phyloP scores from a whole-genome alignment of 2,329 filamentous ascomycete species.

The Colletotrichum somersetense region DNA sequence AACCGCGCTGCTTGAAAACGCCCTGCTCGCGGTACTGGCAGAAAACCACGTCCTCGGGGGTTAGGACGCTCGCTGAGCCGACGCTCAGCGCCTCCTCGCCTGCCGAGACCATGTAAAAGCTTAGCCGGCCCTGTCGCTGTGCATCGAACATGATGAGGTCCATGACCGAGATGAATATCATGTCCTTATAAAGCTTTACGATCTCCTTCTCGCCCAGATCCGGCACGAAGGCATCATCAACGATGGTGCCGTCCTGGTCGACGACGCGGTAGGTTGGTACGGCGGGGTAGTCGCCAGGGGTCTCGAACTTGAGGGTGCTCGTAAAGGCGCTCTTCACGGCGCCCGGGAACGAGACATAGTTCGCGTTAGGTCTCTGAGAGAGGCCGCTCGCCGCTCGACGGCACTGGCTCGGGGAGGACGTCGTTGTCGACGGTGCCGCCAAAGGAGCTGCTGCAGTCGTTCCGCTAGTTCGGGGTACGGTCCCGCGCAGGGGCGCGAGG shows the following conservation, averaged over 20 bases:
- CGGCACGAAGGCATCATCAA: conserved; percentile 78
- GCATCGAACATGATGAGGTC: conserved; percentile 98
- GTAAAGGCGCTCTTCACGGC: conserved; percentile 96
- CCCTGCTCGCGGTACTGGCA: conserved; percentile 96
- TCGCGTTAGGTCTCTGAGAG: conserved; percentile 68
- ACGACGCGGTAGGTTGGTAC: conserved; percentile 94
- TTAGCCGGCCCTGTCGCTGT: conserved; percentile 91
- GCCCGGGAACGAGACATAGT: conserved; percentile 84
- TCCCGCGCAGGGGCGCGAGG: conserved; percentile 47
- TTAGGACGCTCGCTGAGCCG: conserved; percentile 85
- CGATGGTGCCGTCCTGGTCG: conserved; percentile 86
- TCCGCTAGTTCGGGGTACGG: conserved; percentile 43
- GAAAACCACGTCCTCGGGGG: conserved; percentile 90
- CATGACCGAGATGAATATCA: conserved; percentile 84
- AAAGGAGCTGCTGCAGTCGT: conserved; percentile 39
- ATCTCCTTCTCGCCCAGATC: conserved; percentile 76
- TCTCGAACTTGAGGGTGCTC: conserved; percentile 80
- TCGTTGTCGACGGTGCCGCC: conserved; percentile 39
- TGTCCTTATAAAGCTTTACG: conserved; percentile 72
- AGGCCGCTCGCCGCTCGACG: conserved; percentile 61
- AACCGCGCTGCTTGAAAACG: conserved; percentile 90
- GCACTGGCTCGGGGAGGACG: conserved; percentile 43
- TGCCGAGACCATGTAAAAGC: conserved; percentile 97
- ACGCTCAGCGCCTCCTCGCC: conserved; percentile 96
- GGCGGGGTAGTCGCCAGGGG: conserved; percentile 77